Conservation (phyloP, 2,329 filamentous ascomycete genomes). For the Alternaria incomplexa region DNA sequence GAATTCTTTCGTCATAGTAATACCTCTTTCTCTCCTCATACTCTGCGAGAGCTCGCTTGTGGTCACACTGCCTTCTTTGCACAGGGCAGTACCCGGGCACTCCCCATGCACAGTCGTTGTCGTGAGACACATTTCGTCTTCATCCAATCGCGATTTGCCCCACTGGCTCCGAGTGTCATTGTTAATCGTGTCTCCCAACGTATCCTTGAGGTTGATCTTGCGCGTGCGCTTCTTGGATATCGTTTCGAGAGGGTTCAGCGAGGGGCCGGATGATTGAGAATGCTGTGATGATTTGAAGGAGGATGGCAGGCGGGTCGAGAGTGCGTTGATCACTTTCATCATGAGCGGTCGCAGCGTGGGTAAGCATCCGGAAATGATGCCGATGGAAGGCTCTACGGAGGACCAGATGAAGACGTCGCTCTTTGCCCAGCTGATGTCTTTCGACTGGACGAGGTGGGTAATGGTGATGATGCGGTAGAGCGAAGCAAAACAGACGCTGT, state of each 20-base stretch:
- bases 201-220: conserved; percentile 22
- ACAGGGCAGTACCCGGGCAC: neutral
- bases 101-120: conserved; percentile 19
- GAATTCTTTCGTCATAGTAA: conserved; percentile 27
- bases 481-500: conserved; percentile 27
- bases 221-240: conserved; percentile 30
- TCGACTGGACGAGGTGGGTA: conserved; percentile 19
- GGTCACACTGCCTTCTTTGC: neutral
- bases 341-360: conserved; percentile 31
- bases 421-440: conserved; percentile 35
- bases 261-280: conserved; percentile 6
- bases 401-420: conserved; percentile 40
- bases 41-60: neutral
- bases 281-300: conserved; percentile 12
- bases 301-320: conserved; percentile 18
- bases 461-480: conserved; percentile 37
- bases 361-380: conserved; percentile 36
- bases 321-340: conserved; percentile 13
- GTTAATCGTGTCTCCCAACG: conserved; percentile 15
- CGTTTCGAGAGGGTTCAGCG: conserved; percentile 24
- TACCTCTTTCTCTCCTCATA: conserved; percentile 11
- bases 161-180: conserved; percentile 9
- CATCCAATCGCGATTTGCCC: conserved; percentile 23
- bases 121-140: conserved; percentile 30
- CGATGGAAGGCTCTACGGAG: conserved; percentile 31